Percentiles rank a stretch among this genome's conserved stretches.
Evolutionary conservation across 805 yeast species (phyloP).

Genomic region (Allodekkera sacchari): DNA sequence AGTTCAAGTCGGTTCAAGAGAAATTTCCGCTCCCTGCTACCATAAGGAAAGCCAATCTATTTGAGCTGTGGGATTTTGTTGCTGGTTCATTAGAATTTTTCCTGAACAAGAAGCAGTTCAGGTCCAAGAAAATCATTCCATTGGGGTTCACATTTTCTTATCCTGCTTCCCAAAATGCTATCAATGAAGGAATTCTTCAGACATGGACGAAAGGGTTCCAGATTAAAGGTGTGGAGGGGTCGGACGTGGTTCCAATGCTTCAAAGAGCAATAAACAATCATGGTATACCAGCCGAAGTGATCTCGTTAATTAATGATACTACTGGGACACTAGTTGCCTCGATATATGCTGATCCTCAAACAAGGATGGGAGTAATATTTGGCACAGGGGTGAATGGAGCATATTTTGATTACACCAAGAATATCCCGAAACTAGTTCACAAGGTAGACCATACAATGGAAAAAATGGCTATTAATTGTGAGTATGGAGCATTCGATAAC

Average conservation of each 20-base stretch:
- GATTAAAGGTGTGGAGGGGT: slow-evolving; percentile 86
- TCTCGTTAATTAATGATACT: slow-evolving; percentile 92
- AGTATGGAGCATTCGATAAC: slow-evolving; percentile 95
- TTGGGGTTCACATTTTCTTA: slow-evolving; percentile 94
- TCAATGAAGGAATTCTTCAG: slow-evolving; percentile 81
- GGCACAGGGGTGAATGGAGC: slow-evolving; percentile 99
- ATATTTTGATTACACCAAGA: slow-evolving; percentile 67
- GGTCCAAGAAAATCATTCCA: slow-evolving; percentile 50
- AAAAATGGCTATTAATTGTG: slow-evolving; percentile 91
- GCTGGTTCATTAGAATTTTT: slow-evolving; percentile 74
- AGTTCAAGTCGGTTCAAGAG: slow-evolving; percentile 80
- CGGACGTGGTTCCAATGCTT: slow-evolving; percentile 88
- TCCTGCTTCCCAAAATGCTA: slow-evolving; percentile 78
- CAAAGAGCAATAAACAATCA: slow-evolving; percentile 61
- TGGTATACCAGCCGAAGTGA: slow-evolving; percentile 73
- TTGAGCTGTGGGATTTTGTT: slow-evolving; percentile 77
- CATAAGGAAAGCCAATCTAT: slow-evolving; percentile 72
- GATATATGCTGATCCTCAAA: slow-evolving; percentile 78
- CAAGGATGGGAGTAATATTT: slow-evolving; percentile 91
- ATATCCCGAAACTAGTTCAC: slow-evolving; percentile 78
- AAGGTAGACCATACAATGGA: slow-evolving; percentile 52
- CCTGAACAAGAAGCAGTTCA: slow-evolving; percentile 39
- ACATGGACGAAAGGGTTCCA: slow-evolving; percentile 98
- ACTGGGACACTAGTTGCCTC: slow-evolving; percentile 97
- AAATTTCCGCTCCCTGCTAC: slow-evolving; percentile 72